A percentile compares a stretch with the other conserved stretches of the same genome.
phyloP scores from a whole-genome alignment of 371 early-diverging fungal species.

The Mortierella sp. region DNA sequence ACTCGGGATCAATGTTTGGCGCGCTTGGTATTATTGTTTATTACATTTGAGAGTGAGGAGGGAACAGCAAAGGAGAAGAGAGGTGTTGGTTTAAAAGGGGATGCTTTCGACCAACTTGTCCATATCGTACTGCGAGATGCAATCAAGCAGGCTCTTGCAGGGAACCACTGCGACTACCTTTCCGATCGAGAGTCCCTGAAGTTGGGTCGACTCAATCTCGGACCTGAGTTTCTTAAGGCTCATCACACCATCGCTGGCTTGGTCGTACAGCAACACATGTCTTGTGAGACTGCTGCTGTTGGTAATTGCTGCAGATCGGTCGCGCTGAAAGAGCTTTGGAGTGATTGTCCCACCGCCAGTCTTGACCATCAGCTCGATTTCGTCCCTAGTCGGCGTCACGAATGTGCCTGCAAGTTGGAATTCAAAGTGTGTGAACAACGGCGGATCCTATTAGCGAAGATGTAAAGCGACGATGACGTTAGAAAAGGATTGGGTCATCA shows the following conservation, averaged over 20 bases:
- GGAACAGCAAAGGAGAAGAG: neutral
- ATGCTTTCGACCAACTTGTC: constrained; percentile 12
- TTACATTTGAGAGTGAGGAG: neutral
- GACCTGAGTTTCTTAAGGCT: constrained; percentile 24
- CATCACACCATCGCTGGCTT: constrained; percentile 30
- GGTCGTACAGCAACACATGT: constrained; percentile 37
- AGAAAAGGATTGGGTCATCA: neutral
- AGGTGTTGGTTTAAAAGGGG: neutral
- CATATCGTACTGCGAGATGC: constrained; percentile 39
- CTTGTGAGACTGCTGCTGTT: neutral
- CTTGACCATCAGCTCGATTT: constrained; percentile 34
- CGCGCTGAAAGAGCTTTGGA: constrained; percentile 29
- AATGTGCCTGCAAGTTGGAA: constrained; percentile 42
- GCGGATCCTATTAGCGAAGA: constrained; percentile 23
- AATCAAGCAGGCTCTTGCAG: constrained; percentile 30
- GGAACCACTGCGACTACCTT: constrained; percentile 25
- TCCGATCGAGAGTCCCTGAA: constrained; percentile 12
- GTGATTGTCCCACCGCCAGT: constrained; percentile 42
- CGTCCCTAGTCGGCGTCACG: constrained; percentile 26
- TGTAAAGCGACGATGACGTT: neutral
- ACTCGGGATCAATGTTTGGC: neutral
- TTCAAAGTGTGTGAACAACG: constrained; percentile 35
- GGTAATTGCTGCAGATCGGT: neutral
- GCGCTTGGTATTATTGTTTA: neutral
- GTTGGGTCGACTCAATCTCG: constrained; percentile 10